Percentiles rank a stretch among this genome's conserved stretches.
These are phyloP conservation scores for Globisporangium nodosum DNA, from an alignment of 352 stramenopile genomes.

Conservation along the genomic window DNA sequence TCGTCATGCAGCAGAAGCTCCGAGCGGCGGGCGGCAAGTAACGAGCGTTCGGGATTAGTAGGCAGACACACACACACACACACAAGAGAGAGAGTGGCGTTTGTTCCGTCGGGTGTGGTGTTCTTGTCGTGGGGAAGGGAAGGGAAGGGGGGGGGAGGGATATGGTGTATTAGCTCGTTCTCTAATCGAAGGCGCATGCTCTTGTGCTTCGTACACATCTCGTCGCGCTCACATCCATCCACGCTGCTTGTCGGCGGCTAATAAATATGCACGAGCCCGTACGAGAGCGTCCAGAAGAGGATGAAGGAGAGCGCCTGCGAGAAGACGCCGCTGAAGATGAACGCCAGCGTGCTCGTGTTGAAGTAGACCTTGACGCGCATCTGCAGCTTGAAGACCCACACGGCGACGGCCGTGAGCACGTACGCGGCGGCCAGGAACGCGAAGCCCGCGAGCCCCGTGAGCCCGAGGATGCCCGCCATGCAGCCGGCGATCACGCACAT, in stretches of 20 bases:
- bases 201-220: background rate
- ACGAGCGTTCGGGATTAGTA: no score
- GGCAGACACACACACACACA: no score
- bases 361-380: constrained; percentile 79
- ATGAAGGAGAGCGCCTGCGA: constrained; percentile 82
- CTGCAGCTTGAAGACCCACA: constrained; percentile 70
- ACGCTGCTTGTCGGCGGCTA: constrained; percentile 16
- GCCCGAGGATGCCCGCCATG: constrained; percentile 74
- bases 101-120: no score
- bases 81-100: no score
- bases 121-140: no score
- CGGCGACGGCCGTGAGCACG: constrained; percentile 52
- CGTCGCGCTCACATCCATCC: background rate
- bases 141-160: no score
- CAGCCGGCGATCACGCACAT: constrained; percentile 82
- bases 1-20: constrained; percentile 85
- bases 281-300: constrained; percentile 87
- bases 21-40: constrained; percentile 15
- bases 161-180: no score
- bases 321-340: constrained; percentile 70
- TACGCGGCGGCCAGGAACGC: constrained; percentile 63
- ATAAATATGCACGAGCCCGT: constrained; percentile 90
- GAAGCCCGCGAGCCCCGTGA: constrained; percentile 73
- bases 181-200: no score
- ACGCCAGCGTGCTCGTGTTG: constrained; percentile 59